Evolutionary conservation across 2,329 filamentous ascomycete genomes (phyloP).

Genomic region (Colletotrichum orchidophilum): DNA sequence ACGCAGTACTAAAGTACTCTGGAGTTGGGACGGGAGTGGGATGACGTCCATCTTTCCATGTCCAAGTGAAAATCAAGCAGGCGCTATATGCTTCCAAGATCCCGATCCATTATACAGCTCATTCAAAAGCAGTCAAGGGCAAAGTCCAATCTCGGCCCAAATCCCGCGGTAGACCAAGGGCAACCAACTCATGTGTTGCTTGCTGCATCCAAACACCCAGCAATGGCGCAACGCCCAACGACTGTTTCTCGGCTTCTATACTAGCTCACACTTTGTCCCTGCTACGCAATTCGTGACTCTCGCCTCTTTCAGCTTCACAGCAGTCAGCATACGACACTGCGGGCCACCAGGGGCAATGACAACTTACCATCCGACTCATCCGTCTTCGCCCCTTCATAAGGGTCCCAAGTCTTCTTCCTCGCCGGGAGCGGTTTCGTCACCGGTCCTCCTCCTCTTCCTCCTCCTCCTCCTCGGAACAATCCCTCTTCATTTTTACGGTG

Average conservation of each 20-base stretch:
- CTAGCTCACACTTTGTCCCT: background rate
- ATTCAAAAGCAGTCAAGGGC: background rate
- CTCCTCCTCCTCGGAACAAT: constrained; percentile 4
- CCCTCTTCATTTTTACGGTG: constrained; percentile 1
- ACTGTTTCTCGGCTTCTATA: background rate
- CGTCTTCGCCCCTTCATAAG: background rate
- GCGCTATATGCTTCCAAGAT: background rate
- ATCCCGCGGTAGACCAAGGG: background rate
- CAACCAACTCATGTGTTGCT: background rate
- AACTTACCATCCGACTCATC: constrained; percentile 12
- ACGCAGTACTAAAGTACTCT: too few relatives aligned
- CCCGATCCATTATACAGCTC: background rate
- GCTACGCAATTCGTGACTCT: constrained; percentile 17
- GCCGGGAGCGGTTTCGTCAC: background rate
- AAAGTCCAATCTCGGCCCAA: background rate
- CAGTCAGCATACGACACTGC: background rate
- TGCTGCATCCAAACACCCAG: background rate
- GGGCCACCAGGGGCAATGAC: too few relatives aligned
- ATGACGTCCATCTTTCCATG: background rate
- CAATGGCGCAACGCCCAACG: background rate
- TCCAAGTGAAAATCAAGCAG: background rate
- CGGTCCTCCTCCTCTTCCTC: background rate
- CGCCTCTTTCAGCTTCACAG: background rate
- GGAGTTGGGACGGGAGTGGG: background rate
- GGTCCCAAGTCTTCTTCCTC: constrained; percentile 16